phyloP scores from a whole-genome alignment of 345 rosid species.

The Xanthoceras sorbifolium region DNA sequence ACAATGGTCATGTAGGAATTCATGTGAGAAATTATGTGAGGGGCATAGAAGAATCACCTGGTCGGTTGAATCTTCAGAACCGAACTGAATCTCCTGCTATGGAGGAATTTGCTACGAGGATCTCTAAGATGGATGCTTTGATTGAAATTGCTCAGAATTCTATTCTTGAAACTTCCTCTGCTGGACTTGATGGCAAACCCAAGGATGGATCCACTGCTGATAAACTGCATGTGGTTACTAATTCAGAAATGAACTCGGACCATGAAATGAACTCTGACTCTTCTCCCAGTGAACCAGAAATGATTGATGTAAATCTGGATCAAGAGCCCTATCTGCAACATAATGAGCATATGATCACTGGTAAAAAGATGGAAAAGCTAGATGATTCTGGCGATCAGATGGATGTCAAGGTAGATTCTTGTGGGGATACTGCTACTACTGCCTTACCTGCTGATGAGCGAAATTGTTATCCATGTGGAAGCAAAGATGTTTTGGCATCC shows the following conservation, averaged over 20 bases:
- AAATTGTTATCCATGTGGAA: slow-evolving; percentile 20
- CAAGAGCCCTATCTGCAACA: slow-evolving; percentile 28
- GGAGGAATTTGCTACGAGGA: slow-evolving; percentile 44
- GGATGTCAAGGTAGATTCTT: slow-evolving; percentile 35
- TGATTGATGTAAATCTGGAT: slow-evolving; percentile 28
- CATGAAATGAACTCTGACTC: slow-evolving; percentile 42
- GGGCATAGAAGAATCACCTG: slow-evolving; percentile 58
- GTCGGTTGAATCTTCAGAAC: slow-evolving; percentile 35
- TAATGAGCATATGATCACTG: slow-evolving; percentile 20
- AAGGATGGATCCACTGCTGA: slow-evolving; percentile 27
- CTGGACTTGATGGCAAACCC: slow-evolving; percentile 32
- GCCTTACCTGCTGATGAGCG: slow-evolving; percentile 24
- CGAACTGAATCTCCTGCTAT: slow-evolving; percentile 33
- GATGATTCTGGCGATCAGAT: slow-evolving; percentile 26
- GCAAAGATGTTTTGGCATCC: slow-evolving; percentile 27
- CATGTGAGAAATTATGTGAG: slow-evolving; percentile 73
- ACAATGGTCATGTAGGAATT: slow-evolving; percentile 72
- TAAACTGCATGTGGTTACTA: slow-evolving; percentile 30
- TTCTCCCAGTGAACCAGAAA: slow-evolving; percentile 34
- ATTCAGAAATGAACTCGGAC: slow-evolving; percentile 30
- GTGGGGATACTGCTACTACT: slow-evolving; percentile 24
- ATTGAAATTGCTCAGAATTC: slow-evolving; percentile 86
- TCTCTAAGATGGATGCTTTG: slow-evolving; percentile 82
- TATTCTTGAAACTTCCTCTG: slow-evolving; percentile 47
- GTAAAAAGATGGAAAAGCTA: slow-evolving; percentile 31